Base-by-base conservation (phyloP, 176 grass and related monocot species). In the Carex scoparia region DNA sequence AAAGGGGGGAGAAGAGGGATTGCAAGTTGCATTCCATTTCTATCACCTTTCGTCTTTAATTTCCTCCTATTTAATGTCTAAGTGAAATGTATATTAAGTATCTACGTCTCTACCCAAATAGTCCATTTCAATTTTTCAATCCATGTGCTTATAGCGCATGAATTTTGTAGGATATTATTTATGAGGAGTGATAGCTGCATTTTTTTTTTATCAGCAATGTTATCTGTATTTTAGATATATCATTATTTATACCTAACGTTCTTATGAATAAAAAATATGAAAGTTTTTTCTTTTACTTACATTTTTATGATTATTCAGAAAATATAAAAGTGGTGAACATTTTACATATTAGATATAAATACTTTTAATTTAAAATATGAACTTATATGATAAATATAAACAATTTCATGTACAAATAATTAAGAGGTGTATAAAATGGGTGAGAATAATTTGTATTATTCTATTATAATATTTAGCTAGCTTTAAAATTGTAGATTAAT, bases 11-110 rank as follows among this genome's bases (percentile, higher is more conserved):
- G 33, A 40, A 12, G 13, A 69, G 33, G 33, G 44, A 7, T 5
- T 42, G 40, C 40, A 42, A 35, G 33, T 35, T 35, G 33, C 10
- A 51, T 28, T 74, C 40, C 6, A 72, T 74, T 35, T 35, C 33
- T 3, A 35, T 35, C 8, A 48, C 40, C 70, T 27, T 74, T 74
- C 42, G 13, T n/a, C 3, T 23, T 74, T 74, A 74, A 73, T 49
- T 74, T 13, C 27, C 70, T 74, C 70, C 40, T 12, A 23, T 28
- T 51, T 51, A 51, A 19, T 74, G 42, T 51, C 70, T 51, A 51
- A 74, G n/a, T 74, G 70, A 74, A 72, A 74, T 74, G 70, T 9
- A 74, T 51, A 7, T 74, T 49, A 23, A 73, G 6, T 51, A 49
- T 51, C 42, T 13, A 51, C 0, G 9, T 74, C 40, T 35, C 6